Percentiles rank a stretch among this genome's conserved stretches.
Evolutionary conservation across 345 rosid genomes (phyloP).

Genomic region (Arabidopsis suecica): DNA sequence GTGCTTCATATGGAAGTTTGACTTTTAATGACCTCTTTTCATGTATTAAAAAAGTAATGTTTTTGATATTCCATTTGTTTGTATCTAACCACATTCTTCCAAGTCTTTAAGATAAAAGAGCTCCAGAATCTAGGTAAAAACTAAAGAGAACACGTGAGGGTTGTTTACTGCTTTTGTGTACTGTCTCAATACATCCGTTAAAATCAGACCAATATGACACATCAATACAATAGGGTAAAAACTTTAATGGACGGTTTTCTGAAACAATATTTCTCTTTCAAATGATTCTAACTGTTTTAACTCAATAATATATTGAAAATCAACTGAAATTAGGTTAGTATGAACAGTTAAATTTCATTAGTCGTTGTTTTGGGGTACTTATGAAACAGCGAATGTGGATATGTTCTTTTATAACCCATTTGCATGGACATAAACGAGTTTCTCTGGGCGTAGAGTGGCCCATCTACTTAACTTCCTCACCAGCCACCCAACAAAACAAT

Average conservation of each 20-base stretch:
- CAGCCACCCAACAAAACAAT: conserved; percentile 28
- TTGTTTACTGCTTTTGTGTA: conserved; percentile 35
- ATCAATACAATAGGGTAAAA: conserved; percentile 34
- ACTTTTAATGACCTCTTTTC: conserved; percentile 24
- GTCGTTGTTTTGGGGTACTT: no score
- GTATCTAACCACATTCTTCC: not conserved
- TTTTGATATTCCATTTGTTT: conserved; percentile 25
- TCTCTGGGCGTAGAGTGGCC: conserved; percentile 29
- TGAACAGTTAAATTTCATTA: no score
- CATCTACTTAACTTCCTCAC: conserved; percentile 42
- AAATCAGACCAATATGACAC: conserved; percentile 33
- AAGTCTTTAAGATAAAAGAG: conserved; percentile 23
- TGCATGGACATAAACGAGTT: conserved; percentile 26
- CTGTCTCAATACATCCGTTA: conserved; percentile 37
- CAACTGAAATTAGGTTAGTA: no score
- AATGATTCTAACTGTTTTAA: not conserved
- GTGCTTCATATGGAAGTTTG: conserved; percentile 45
- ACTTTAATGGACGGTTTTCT: not conserved
- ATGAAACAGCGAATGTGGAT: conserved; percentile 8
- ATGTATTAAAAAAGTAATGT: not conserved
- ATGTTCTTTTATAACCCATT: conserved; percentile 1
- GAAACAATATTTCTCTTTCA: not conserved
- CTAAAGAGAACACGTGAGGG: conserved; percentile 38
- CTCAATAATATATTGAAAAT: no score
- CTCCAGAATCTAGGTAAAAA: conserved; percentile 37